A percentile compares a stretch with the other conserved stretches of the same genome.
Conservation (phyloP, 352 stramenopile species). For the Phytophthora fragariaefolia region DNA sequence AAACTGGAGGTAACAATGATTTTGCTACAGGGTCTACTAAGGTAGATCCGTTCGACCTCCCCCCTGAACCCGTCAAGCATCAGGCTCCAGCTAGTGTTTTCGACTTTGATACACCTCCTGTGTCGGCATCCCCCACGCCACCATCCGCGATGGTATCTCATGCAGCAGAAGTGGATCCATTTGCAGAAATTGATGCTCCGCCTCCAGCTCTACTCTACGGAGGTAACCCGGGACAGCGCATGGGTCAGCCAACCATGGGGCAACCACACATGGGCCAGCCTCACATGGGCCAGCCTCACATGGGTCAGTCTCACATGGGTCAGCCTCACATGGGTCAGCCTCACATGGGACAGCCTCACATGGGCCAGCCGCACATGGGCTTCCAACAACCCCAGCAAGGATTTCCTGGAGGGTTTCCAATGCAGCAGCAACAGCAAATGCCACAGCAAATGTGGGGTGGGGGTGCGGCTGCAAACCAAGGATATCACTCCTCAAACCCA, state of each 20-base stretch:
- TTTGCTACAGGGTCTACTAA: slow-evolving; percentile 20
- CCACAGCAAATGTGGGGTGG: slow-evolving; percentile 49
- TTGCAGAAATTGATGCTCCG: slow-evolving; percentile 48
- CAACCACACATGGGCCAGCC: slow-evolving; percentile 21
- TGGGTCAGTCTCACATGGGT: slow-evolving; percentile 12
- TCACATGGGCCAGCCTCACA: slow-evolving; percentile 15
- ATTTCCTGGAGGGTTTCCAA: slow-evolving; percentile 28
- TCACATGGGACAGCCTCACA: slow-evolving; percentile 23
- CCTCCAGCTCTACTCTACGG: slow-evolving; percentile 37
- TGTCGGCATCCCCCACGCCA: slow-evolving; percentile 8
- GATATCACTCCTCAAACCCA: slow-evolving; percentile 40
- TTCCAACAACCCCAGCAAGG: slow-evolving; percentile 31
- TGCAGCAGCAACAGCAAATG: slow-evolving; percentile 47
- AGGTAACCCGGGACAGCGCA: slow-evolving; percentile 28
- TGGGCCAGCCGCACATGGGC: slow-evolving; percentile 28
- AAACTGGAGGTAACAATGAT: slow-evolving; percentile 21
- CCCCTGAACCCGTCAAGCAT: slow-evolving; percentile 56
- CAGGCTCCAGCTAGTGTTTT: slow-evolving; percentile 38
- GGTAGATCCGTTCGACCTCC: slow-evolving; percentile 52
- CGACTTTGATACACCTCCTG: slow-evolving; percentile 43
- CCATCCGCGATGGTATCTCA: slow-evolving; percentile 21
- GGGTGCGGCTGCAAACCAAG: slow-evolving; percentile 19
- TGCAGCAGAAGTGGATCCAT: slow-evolving; percentile 50
- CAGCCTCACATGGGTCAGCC: slow-evolving; percentile 24
- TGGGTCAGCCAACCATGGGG: slow-evolving; percentile 10